These are phyloP conservation scores for Chrysochromulina tobinii DNA, from an alignment of 78 protist genomes.

Conservation along the genomic window DNA sequence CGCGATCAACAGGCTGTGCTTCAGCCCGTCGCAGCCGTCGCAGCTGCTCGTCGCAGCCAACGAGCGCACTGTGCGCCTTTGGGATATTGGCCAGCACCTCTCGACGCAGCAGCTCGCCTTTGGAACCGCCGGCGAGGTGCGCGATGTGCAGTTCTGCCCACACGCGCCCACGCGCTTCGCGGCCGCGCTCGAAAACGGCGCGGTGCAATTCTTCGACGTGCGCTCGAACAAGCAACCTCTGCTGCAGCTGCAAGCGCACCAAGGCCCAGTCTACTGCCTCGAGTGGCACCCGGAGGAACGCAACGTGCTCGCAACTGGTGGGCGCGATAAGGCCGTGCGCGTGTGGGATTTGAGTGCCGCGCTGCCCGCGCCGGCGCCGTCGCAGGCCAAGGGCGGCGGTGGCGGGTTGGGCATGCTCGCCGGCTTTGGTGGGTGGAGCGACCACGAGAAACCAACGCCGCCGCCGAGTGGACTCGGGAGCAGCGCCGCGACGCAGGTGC, in stretches of 20 bases:
- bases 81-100: not conserved
- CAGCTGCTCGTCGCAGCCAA: slow-evolving; percentile 64
- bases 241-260: no score
- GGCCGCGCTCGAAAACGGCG: slow-evolving; percentile 76
- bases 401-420: no score
- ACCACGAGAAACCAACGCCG: no score
- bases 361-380: no score
- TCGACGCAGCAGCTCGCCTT: not conserved
- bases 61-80: slow-evolving; percentile 48
- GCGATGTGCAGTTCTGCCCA: slow-evolving; percentile 73
- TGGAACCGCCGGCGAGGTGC: slow-evolving; percentile 54
- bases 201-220: no score
- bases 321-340: no score
- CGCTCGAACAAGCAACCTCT: no score
- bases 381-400: no score
- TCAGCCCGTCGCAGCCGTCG: slow-evolving; percentile 42
- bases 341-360: no score
- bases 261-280: slow-evolving; percentile 44
- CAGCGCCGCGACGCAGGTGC: no score
- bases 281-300: slow-evolving; percentile 76
- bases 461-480: no score
- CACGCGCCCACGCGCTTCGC: slow-evolving; percentile 52
- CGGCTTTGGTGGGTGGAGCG: no score
- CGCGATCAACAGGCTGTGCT: slow-evolving; percentile 62
- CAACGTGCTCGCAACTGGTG: slow-evolving; percentile 19